Percentiles rank a stretch among this genome's conserved stretches.
phyloP scores from a whole-genome alignment of 2,329 filamentous ascomycete genomes.

The Neurospora sp. region DNA sequence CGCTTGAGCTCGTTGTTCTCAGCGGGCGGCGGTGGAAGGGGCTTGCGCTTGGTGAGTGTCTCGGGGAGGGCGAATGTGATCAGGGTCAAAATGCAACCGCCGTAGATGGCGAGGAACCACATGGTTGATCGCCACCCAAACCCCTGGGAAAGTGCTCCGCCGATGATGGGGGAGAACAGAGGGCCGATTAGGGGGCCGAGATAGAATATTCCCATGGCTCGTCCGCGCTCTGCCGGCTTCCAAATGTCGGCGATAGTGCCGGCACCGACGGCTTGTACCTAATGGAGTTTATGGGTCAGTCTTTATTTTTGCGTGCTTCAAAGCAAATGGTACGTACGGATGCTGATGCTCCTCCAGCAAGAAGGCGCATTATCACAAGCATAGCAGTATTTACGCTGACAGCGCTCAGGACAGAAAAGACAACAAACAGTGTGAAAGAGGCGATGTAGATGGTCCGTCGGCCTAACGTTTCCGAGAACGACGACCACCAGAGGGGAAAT shows the following conservation, averaged over 20 bases:
- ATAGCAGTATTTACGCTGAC: slow-evolving; percentile 60
- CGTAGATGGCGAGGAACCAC: slow-evolving; percentile 68
- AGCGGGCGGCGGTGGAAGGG: neutral
- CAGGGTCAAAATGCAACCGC: slow-evolving; percentile 43
- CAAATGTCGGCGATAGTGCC: slow-evolving; percentile 78
- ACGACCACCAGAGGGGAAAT: slow-evolving; percentile 80
- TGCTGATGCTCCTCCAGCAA: slow-evolving; percentile 66
- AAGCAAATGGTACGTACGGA: slow-evolving; percentile 26
- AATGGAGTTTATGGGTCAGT: neutral
- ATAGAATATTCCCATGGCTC: slow-evolving; percentile 77
- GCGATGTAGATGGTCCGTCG: slow-evolving; percentile 69
- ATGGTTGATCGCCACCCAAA: slow-evolving; percentile 68
- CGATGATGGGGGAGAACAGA: slow-evolving; percentile 65
- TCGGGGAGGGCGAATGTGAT: slow-evolving; percentile 55
- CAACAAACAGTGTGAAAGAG: slow-evolving; percentile 61
- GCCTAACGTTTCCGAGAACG: slow-evolving; percentile 64
- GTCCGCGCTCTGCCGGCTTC: slow-evolving; percentile 60
- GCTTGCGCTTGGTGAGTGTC: slow-evolving; percentile 36
- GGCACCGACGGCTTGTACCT: slow-evolving; percentile 70
- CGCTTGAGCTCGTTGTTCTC: slow-evolving; percentile 28
- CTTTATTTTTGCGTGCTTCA: neutral
- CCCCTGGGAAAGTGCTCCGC: slow-evolving; percentile 57
- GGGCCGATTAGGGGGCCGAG: slow-evolving; percentile 69
- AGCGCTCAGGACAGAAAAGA: slow-evolving; percentile 62
- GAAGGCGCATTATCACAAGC: slow-evolving; percentile 66